Conservation (phyloP, 352 stramenopile species). For the Sclerospora graminicola region DNA sequence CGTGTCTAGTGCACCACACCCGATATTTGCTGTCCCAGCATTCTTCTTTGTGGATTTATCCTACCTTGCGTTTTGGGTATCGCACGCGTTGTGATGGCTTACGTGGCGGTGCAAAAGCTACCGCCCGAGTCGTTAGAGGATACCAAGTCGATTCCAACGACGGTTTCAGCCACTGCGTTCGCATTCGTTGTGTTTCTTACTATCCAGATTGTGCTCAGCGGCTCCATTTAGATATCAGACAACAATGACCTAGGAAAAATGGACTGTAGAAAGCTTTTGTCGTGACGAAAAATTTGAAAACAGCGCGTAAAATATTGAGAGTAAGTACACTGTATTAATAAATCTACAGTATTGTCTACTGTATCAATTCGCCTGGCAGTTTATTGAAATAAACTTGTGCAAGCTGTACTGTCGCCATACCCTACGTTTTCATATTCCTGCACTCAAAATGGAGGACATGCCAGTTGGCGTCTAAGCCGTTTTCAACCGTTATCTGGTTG, state of each 20-base stretch:
- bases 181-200: conserved; percentile 79
- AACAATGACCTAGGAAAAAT: background rate
- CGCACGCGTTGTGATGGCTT: conserved; percentile 95
- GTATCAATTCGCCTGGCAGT: too few species aligned
- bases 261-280: background rate
- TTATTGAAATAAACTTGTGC: too few species aligned
- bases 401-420: too few species aligned
- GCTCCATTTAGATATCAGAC: conserved; percentile 20
- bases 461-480: too few species aligned
- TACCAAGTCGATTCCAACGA: conserved; percentile 68
- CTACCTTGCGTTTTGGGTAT: conserved; percentile 94
- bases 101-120: conserved; percentile 87
- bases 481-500: too few species aligned
- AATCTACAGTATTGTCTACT: too few species aligned
- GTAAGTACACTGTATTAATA: too few species aligned
- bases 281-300: too few species aligned
- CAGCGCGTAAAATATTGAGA: background rate
- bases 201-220: conserved; percentile 69
- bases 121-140: conserved; percentile 76
- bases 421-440: too few species aligned
- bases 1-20: conserved; percentile 89
- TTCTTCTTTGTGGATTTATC: conserved; percentile 90
- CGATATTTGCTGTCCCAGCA: conserved; percentile 95
- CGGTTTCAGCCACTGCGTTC: conserved; percentile 51
- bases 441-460: too few species aligned